A percentile compares a stretch with the other conserved stretches of the same genome.
Conservation (phyloP, 2,329 filamentous ascomycete genomes). For the Fusarium sp. region DNA sequence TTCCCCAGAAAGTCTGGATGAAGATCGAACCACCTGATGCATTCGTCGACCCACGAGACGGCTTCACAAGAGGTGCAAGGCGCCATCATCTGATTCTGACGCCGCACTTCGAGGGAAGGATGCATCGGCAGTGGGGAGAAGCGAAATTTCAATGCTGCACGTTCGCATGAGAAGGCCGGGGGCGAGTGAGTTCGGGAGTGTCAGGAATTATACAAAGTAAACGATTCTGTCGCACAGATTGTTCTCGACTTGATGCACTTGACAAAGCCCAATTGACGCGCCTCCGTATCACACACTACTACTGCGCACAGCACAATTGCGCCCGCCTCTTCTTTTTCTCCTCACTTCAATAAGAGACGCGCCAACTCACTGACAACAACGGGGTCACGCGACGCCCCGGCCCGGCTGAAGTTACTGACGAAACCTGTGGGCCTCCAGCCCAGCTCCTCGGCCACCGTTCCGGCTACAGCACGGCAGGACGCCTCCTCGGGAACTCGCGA, state of each 20-base stretch:
- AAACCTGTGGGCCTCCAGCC: slow-evolving; percentile 23
- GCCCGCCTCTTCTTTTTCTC: slow-evolving; percentile 5
- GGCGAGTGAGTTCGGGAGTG: slow-evolving; percentile 21
- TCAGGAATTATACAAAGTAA: slow-evolving; percentile 38
- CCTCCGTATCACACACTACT: slow-evolving; percentile 30
- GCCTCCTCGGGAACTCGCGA: neutral
- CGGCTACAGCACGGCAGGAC: neutral
- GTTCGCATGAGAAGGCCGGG: slow-evolving; percentile 30
- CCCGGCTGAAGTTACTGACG: slow-evolving; percentile 10
- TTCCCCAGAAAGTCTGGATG: slow-evolving; percentile 41
- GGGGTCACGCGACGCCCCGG: slow-evolving; percentile 27
- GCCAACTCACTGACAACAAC: slow-evolving; percentile 17
- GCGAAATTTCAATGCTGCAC: slow-evolving; percentile 19
- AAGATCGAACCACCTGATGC: slow-evolving; percentile 45
- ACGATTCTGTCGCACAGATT: slow-evolving; percentile 7
- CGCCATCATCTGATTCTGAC: slow-evolving; percentile 44
- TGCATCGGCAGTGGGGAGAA: slow-evolving; percentile 16
- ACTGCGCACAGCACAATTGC: slow-evolving; percentile 11
- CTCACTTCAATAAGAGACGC: slow-evolving; percentile 6
- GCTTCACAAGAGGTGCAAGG: slow-evolving; percentile 17
- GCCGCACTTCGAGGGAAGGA: slow-evolving; percentile 19
- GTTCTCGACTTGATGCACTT: slow-evolving; percentile 19
- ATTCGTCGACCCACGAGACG: slow-evolving; percentile 39
- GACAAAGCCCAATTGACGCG: slow-evolving; percentile 22
- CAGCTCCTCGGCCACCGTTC: neutral